These are phyloP conservation scores for Leccinum barrowsii DNA, from an alignment of 768 basidiomycete genomes.

Conservation along the genomic window DNA sequence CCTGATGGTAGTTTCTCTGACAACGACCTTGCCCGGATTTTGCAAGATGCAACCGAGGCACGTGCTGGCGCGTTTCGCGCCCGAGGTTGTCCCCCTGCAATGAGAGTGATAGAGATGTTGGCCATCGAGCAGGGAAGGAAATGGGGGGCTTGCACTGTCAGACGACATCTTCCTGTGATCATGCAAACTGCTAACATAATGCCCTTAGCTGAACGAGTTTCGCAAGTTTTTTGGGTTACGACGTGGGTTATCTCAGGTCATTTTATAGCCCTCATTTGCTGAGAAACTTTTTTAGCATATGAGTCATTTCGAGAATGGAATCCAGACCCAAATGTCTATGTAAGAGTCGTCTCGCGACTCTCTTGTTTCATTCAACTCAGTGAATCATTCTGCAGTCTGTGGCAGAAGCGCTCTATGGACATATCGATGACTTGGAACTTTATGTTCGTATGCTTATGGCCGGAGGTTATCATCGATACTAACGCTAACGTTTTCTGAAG, in stretches of 20 bases:
- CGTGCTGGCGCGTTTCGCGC: conserved; percentile 64
- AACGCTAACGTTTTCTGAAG: conserved; percentile 24
- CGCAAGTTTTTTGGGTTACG: conserved; percentile 67
- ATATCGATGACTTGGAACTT: conserved; percentile 79
- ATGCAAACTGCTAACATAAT: background rate
- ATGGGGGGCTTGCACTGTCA: conserved; percentile 75
- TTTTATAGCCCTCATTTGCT: background rate
- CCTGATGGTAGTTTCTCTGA: conserved; percentile 56
- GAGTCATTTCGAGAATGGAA: conserved; percentile 71
- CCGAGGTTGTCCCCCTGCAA: conserved; percentile 58
- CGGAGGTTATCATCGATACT: background rate
- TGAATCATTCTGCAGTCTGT: conserved; percentile 39
- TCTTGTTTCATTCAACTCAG: background rate
- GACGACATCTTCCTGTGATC: conserved; percentile 14
- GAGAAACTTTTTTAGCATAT: conserved; percentile 44
- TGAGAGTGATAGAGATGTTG: conserved; percentile 67
- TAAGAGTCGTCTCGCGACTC: conserved; percentile 26
- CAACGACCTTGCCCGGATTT: conserved; percentile 55
- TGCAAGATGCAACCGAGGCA: conserved; percentile 58
- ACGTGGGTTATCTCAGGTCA: conserved; percentile 35
- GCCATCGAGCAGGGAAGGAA: conserved; percentile 61
- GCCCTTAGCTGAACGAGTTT: conserved; percentile 61
- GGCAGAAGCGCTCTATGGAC: conserved; percentile 61
- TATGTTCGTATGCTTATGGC: conserved; percentile 43
- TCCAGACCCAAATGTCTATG: conserved; percentile 51